These are phyloP conservation scores for Phytophthora citricola DNA, from an alignment of 352 stramenopile species.

Conservation along the genomic window DNA sequence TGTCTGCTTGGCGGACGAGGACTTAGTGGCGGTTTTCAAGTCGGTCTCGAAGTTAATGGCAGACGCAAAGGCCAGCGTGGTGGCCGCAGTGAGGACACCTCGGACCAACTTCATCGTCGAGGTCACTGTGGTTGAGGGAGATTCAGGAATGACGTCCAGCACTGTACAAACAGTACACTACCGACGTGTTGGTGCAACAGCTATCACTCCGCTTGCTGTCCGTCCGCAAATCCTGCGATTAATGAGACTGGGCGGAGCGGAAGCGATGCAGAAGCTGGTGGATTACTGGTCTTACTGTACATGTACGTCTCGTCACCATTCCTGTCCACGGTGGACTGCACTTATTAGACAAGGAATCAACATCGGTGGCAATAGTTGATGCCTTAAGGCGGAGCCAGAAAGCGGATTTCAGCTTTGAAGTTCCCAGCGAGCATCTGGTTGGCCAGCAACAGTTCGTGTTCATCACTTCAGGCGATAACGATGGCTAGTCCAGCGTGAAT, in stretches of 20 bases:
- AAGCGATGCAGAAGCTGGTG: background rate
- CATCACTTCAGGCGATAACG: constrained; percentile 6
- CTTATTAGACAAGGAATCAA: background rate
- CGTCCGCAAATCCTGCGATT: constrained; percentile 2
- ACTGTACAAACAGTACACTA: constrained; percentile 15
- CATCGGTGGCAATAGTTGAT: constrained; percentile 1
- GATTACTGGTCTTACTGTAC: no score
- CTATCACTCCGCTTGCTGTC: constrained; percentile 13
- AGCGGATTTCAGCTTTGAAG: constrained; percentile 8
- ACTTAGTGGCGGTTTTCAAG: constrained; percentile 5
- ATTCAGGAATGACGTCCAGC: constrained; percentile 15
- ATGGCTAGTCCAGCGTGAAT: constrained; percentile 4
- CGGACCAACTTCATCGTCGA: constrained; percentile 17
- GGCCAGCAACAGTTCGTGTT: constrained; percentile 5
- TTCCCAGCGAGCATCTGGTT: constrained; percentile 9
- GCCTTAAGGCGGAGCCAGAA: background rate
- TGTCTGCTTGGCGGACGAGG: constrained; percentile 7
- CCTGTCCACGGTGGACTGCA: constrained; percentile 8
- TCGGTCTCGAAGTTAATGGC: constrained; percentile 16
- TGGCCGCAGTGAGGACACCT: background rate
- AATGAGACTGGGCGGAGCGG: background rate
- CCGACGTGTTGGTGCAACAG: constrained; percentile 11
- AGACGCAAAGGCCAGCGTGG: constrained; percentile 2
- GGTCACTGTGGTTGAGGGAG: constrained; percentile 1
- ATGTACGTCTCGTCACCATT: constrained; percentile 1